Conservation (phyloP, 2,329 filamentous ascomycete species). For the Stagonosporopsis vannaccii region DNA sequence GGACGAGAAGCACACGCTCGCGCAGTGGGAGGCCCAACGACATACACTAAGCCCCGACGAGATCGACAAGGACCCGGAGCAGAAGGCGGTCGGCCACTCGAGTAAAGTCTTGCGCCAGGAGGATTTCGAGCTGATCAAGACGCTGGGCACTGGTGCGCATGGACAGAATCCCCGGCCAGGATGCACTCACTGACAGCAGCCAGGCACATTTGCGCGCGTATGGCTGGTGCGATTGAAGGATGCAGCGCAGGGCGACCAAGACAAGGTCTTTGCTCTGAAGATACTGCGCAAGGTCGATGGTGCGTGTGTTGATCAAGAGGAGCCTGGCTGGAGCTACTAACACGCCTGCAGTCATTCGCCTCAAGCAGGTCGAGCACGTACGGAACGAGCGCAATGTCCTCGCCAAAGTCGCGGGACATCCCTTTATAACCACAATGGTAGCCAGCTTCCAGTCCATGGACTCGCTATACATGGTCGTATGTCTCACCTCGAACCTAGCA, state of each 20-base stretch:
- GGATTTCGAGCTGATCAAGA: slow-evolving; percentile 78
- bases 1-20: slow-evolving; percentile 56
- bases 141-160: slow-evolving; percentile 73
- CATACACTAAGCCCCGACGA: slow-evolving; percentile 52
- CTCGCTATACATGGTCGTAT: slow-evolving; percentile 77
- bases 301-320: slow-evolving; percentile 28
- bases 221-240: slow-evolving; percentile 75
- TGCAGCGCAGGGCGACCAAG: slow-evolving; percentile 59
- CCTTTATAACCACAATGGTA: slow-evolving; percentile 81
- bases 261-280: slow-evolving; percentile 81
- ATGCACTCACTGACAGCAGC: slow-evolving; percentile 29
- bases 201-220: slow-evolving; percentile 82
- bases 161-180: no score
- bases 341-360: slow-evolving; percentile 68
- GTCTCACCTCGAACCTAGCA: slow-evolving; percentile 21
- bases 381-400: slow-evolving; percentile 83
- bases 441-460: slow-evolving; percentile 82
- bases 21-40: slow-evolving; percentile 57
- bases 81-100: slow-evolving; percentile 57
- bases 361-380: slow-evolving; percentile 88
- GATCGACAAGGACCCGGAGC: slow-evolving; percentile 52
- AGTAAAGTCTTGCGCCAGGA: slow-evolving; percentile 56
- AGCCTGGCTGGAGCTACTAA: neutral
- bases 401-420: slow-evolving; percentile 77
- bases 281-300: slow-evolving; percentile 70